Conservation (phyloP, 768 basidiomycete species). For the Tephrocybe sp. region DNA sequence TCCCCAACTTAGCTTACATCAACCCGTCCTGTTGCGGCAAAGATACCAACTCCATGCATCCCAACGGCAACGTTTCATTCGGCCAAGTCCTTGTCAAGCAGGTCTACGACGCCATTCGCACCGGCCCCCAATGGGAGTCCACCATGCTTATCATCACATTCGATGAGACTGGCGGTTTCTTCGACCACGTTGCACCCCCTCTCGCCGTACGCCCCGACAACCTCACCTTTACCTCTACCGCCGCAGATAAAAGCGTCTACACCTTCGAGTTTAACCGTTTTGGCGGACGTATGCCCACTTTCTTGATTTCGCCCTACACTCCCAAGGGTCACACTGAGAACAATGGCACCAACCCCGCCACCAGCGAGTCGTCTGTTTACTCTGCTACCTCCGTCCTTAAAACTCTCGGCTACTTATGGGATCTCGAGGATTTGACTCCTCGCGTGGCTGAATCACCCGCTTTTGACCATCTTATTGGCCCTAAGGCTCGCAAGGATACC, state of each 20-base stretch:
- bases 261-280: constrained; percentile 28
- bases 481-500: constrained; percentile 6
- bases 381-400: constrained; percentile 14
- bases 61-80: constrained; percentile 21
- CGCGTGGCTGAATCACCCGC: constrained; percentile 14
- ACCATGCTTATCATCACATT: constrained; percentile 31
- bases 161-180: constrained; percentile 33
- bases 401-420: constrained; percentile 12
- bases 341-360: constrained; percentile 21
- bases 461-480: constrained; percentile 17
- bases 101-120: constrained; percentile 30
- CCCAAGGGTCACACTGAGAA: constrained; percentile 22
- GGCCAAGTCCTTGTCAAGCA: constrained; percentile 30
- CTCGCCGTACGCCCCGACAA: constrained; percentile 25
- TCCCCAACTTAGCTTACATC: constrained; percentile 29
- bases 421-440: constrained; percentile 9
- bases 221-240: constrained; percentile 26
- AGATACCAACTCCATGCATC: constrained; percentile 23
- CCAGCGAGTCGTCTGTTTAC: constrained; percentile 4
- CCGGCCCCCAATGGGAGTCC: constrained; percentile 27
- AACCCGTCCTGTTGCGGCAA: constrained; percentile 26
- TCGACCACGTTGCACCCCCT: constrained; percentile 32
- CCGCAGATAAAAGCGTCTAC: constrained; percentile 20
- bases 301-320: constrained; percentile 24
- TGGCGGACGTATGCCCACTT: constrained; percentile 29